phyloP scores from a whole-genome alignment of 306 rosid species.

The Acacia confusa region DNA sequence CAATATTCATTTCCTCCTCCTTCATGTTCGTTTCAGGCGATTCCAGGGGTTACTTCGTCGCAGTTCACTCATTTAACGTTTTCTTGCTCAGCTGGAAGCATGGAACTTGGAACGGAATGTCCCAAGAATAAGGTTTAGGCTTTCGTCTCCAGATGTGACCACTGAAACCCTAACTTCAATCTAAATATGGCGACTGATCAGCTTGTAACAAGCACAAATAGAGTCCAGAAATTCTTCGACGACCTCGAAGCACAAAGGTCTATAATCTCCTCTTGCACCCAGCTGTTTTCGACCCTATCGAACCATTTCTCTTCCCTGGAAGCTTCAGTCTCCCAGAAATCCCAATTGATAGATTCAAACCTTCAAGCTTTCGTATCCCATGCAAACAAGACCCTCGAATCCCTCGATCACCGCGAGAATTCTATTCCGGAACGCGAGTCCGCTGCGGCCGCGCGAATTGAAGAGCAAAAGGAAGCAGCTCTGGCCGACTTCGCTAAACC shows the following conservation, averaged over 20 bases:
- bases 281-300: slow-evolving; percentile 55
- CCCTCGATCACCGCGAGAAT: slow-evolving; percentile 50
- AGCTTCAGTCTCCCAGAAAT: slow-evolving; percentile 51
- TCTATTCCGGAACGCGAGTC: slow-evolving; percentile 66
- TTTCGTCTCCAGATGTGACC: not conserved
- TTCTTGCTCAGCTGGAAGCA: not conserved
- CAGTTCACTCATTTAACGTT: not conserved
- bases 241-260: slow-evolving; percentile 58
- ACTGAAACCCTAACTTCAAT: not conserved
- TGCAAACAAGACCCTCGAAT: slow-evolving; percentile 44
- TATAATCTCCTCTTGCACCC: slow-evolving; percentile 54
- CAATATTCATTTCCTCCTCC: not conserved
- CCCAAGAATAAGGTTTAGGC: slow-evolving; percentile 34
- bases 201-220: slow-evolving; percentile 38
- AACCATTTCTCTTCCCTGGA: slow-evolving; percentile 54
- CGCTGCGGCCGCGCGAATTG: slow-evolving; percentile 50
- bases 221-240: slow-evolving; percentile 57
- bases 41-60: not conserved
- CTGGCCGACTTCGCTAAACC: slow-evolving; percentile 46
- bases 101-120: not conserved
- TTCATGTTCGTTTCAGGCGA: not conserved
- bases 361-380: slow-evolving; percentile 50
- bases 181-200: slow-evolving; percentile 59
- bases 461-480: slow-evolving; percentile 53
- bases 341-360: slow-evolving; percentile 59